These are phyloP conservation scores for Penicillium sp. DNA, from an alignment of 2,329 filamentous ascomycete genomes.

Conservation along the genomic window DNA sequence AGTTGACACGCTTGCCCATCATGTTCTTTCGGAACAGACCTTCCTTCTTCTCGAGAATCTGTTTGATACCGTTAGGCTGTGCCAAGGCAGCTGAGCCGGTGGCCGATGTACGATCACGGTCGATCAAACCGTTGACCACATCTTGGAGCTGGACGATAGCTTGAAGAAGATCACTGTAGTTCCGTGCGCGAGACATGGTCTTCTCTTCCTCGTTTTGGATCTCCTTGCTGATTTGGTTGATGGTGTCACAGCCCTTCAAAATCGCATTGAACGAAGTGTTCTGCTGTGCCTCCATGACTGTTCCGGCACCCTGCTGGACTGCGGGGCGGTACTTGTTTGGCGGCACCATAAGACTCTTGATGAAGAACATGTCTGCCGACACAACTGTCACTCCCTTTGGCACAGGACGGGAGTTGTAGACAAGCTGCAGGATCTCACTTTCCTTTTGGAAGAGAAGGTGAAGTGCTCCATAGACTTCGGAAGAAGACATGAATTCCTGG, in stretches of 20 bases:
- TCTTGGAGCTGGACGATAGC: slow-evolving; percentile 85
- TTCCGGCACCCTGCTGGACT: slow-evolving; percentile 73
- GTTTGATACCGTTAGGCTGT: slow-evolving; percentile 93
- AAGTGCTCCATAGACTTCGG: slow-evolving; percentile 79
- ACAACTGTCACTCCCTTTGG: slow-evolving; percentile 59
- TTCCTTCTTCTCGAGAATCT: slow-evolving; percentile 97
- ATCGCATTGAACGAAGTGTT: slow-evolving; percentile 87
- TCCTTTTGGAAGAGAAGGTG: slow-evolving; percentile 82
- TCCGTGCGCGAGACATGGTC: slow-evolving; percentile 53
- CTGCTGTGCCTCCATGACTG: slow-evolving; percentile 83
- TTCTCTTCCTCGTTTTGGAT: slow-evolving; percentile 55
- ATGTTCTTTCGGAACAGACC: slow-evolving; percentile 98
- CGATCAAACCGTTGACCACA: slow-evolving; percentile 86
- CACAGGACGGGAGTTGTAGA: slow-evolving; percentile 76
- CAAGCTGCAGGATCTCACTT: slow-evolving; percentile 74
- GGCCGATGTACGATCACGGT: slow-evolving; percentile 80
- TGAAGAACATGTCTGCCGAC: slow-evolving; percentile 91
- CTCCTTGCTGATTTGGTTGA: slow-evolving; percentile 72
- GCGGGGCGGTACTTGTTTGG: slow-evolving; percentile 91
- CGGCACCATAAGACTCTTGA: slow-evolving; percentile 80
- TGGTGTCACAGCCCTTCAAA: slow-evolving; percentile 69
- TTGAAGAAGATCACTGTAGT: slow-evolving; percentile 75
- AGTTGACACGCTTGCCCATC: slow-evolving; percentile 99
- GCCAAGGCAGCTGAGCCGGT: slow-evolving; percentile 73
- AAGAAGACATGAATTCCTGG: slow-evolving; percentile 77